These are phyloP conservation scores for Fusarium guadeloupense DNA, from an alignment of 2,329 filamentous ascomycete species.

Conservation along the genomic window DNA sequence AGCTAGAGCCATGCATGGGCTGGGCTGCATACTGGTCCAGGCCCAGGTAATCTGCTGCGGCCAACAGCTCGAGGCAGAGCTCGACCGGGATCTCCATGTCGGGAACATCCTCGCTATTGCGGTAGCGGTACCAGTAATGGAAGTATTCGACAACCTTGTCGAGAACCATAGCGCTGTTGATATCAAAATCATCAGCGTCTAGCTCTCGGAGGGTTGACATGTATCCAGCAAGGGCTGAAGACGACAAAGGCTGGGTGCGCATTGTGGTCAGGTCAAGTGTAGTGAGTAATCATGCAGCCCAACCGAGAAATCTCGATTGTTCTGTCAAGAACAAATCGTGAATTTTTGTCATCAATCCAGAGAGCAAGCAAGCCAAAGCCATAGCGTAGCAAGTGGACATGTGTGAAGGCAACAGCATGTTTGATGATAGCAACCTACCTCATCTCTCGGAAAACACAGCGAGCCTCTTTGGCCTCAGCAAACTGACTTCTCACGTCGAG, in stretches of 20 bases:
- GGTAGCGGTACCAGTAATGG: slow-evolving; percentile 81
- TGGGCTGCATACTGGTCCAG: slow-evolving; percentile 62
- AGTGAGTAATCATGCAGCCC: slow-evolving; percentile 63
- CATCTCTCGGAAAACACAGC: slow-evolving; percentile 76
- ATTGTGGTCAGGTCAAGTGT: slow-evolving; percentile 72
- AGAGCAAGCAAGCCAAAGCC: slow-evolving; percentile 8
- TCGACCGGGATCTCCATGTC: slow-evolving; percentile 85
- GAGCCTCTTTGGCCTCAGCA: slow-evolving; percentile 69
- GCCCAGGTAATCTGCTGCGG: slow-evolving; percentile 80
- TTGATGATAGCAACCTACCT: slow-evolving; percentile 60
- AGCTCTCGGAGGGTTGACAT: slow-evolving; percentile 16
- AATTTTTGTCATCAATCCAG: slow-evolving; percentile 51
- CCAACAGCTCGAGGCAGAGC: slow-evolving; percentile 78
- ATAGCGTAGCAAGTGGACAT: too few relatives aligned
- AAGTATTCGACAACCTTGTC: slow-evolving; percentile 87
- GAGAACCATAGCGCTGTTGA: slow-evolving; percentile 72
- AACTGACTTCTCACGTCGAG: slow-evolving; percentile 76
- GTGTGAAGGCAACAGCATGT: slow-evolving; percentile 12
- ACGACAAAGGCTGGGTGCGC: slow-evolving; percentile 20
- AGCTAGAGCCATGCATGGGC: slow-evolving; percentile 45
- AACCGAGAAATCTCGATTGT: slow-evolving; percentile 43
- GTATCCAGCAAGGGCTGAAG: slow-evolving; percentile 20
- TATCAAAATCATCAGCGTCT: slow-evolving; percentile 39
- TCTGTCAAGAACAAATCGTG: slow-evolving; percentile 60
- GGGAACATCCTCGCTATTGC: slow-evolving; percentile 74